A percentile compares a stretch with the other conserved stretches of the same genome.
phyloP scores from a whole-genome alignment of 2,329 filamentous ascomycete species.

The Clarireedia monteithiana region DNA sequence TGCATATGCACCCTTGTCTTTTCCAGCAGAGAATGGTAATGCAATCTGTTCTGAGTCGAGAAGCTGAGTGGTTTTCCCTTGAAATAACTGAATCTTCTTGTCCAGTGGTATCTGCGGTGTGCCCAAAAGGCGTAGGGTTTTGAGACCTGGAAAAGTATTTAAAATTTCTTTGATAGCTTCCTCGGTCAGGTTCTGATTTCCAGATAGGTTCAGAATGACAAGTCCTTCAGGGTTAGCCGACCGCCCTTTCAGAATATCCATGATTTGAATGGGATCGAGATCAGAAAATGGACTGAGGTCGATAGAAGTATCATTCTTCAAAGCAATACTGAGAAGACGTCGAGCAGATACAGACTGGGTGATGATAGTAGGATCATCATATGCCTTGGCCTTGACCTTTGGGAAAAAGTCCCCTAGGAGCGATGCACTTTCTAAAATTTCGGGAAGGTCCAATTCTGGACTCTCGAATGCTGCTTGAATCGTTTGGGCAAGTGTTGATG shows the following conservation, averaged over 20 bases:
- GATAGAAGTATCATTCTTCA: background rate
- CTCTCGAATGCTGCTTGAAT: background rate
- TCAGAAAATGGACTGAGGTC: slow-evolving; percentile 1
- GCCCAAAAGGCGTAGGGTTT: background rate
- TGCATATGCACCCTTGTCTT: background rate
- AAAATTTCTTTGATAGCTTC: background rate
- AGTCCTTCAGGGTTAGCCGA: background rate
- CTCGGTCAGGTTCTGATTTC: background rate
- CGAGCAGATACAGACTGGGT: background rate
- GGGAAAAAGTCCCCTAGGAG: slow-evolving; percentile 2
- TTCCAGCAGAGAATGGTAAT: background rate
- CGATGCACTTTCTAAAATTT: slow-evolving; percentile 1
- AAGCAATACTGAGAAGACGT: background rate
- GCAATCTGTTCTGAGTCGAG: slow-evolving; percentile 3
- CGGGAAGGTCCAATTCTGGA: background rate
- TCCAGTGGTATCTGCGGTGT: background rate
- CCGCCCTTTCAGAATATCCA: background rate
- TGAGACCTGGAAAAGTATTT: background rate
- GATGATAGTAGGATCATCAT: background rate
- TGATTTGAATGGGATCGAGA: background rate
- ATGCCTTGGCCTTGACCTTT: background rate
- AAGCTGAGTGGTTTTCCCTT: background rate
- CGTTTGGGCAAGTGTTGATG: background rate
- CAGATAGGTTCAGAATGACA: background rate
- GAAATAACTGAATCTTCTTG: background rate